Base-by-base conservation (phyloP, 2,329 filamentous ascomycete genomes). In the Trichophyton mentagrophytes region DNA sequence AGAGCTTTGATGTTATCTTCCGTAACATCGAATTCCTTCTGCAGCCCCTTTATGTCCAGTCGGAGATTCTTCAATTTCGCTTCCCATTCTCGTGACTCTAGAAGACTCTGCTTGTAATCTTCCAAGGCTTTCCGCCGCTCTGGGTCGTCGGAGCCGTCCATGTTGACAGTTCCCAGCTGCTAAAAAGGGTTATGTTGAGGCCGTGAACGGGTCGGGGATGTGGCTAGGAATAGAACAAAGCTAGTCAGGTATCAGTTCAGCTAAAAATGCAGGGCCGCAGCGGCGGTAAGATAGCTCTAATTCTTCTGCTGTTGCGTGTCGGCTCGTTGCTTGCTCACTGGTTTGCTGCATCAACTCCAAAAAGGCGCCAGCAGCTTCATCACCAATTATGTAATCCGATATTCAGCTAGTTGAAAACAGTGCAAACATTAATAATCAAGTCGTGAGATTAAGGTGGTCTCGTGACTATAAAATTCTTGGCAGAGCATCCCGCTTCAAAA, bases 1-100 rank as follows among this genome's bases (percentile, higher is more conserved):
- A 99, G 80, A 67, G 93, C 93, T 81, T 99, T 99, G 81, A 99
- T 97, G 79, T 97, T 97, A 67, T 99, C 95, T 74, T 99, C 93
- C 60, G 93, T 97, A 67, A 92, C 85, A 74, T 99, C 92, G 71
- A 91, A 99, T 69, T 97, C 91, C 72, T 88, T 90, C 73, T 96
- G 90, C 60, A 97, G 78, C 63, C 88, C 90, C 79, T 97, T 99
- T 76, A 99, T 96, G 68, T 96, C 93, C 77, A 96, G 80, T 65
- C 93, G 89, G 69, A 99, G 79, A 59, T 87, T 84, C 80, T 97
- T 99, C 64, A 99, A 84, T 82, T 97, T 99, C 59, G 92, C 87
- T 77, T 99, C 95, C 90, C 90, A 97, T 82, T 99, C 93, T 76
- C 95, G 85, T 69, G 95, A 95, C 76, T 99, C 92, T 70, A 96